Conservation (phyloP, 768 basidiomycete genomes). For the Macrocybe gigantea region DNA sequence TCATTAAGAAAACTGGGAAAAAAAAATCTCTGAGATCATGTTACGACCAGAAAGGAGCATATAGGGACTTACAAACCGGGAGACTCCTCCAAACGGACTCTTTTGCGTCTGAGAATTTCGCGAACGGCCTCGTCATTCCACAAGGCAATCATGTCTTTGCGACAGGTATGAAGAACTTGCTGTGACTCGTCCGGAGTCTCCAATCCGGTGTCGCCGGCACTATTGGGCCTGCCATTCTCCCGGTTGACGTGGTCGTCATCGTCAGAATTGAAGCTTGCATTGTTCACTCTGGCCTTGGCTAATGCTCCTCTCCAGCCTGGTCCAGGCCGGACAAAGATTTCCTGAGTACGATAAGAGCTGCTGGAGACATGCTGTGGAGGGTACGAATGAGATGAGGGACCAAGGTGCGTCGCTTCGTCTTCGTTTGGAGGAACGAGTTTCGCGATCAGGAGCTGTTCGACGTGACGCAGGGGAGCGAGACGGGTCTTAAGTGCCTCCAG, state of each 20-base stretch:
- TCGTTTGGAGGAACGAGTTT: conserved; percentile 66
- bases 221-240: conserved; percentile 28
- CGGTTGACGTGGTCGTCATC: conserved; percentile 8
- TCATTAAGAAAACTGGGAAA: conserved; percentile 60
- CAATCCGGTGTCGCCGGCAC: conserved; percentile 38
- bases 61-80: conserved; percentile 64
- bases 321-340: conserved; percentile 61
- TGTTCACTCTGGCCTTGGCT: conserved; percentile 34
- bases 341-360: conserved; percentile 31
- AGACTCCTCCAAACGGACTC: conserved; percentile 63
- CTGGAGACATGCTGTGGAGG: conserved; percentile 13
- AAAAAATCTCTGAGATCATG: conserved; percentile 5
- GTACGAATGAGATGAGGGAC: conserved; percentile 14
- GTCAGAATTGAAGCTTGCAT: conserved; percentile 19
- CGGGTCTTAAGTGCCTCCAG: conserved; percentile 57
- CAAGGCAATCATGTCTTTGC: conserved; percentile 58
- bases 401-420: conserved; percentile 43
- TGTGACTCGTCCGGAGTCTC: conserved; percentile 55
- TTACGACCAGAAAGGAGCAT: conserved; percentile 1
- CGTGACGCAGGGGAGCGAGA: conserved; percentile 60
- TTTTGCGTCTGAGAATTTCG: conserved; percentile 47
- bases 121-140: conserved; percentile 63
- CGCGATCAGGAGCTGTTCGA: conserved; percentile 65
- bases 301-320: conserved; percentile 60
- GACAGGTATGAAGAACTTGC: conserved; percentile 51